Evolutionary conservation across 306 rosid genomes (phyloP).

Genomic region (Pyrus communis): DNA sequence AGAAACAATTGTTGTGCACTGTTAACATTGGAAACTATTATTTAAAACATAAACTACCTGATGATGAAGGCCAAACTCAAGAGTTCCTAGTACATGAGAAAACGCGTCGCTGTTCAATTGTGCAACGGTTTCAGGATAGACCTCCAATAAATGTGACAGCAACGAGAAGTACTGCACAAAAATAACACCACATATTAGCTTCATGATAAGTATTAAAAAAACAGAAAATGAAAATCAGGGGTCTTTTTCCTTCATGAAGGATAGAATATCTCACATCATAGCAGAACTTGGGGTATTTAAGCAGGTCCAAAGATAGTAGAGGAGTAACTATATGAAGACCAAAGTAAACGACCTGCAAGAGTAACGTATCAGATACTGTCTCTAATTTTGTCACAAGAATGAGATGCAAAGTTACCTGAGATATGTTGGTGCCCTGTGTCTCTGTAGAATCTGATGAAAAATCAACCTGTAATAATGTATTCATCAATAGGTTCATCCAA

Average conservation of each 20-base stretch:
- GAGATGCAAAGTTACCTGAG: conserved; percentile 47
- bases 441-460: conserved; percentile 78
- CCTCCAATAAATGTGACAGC: conserved; percentile 83
- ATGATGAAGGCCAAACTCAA: conserved; percentile 83
- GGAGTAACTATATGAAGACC: conserved; percentile 91
- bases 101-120: conserved; percentile 66
- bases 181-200: conserved; percentile 22
- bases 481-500: conserved; percentile 20
- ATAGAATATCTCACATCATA: conserved; percentile 60
- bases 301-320: conserved; percentile 75
- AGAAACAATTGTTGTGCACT: background rate
- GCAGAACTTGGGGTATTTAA: conserved; percentile 90
- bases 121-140: conserved; percentile 91
- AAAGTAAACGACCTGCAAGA: conserved; percentile 82
- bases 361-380: conserved; percentile 22
- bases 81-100: conserved; percentile 72
- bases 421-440: conserved; percentile 70
- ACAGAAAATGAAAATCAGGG: background rate
- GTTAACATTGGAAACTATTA: background rate
- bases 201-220: background rate
- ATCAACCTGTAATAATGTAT: conserved; percentile 57
- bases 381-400: background rate
- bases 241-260: conserved; percentile 5
- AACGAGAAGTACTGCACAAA: conserved; percentile 82
- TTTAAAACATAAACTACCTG: conserved; percentile 42